Conservation (phyloP, 2,329 filamentous ascomycete genomes). For the Myotisia sp. region DNA sequence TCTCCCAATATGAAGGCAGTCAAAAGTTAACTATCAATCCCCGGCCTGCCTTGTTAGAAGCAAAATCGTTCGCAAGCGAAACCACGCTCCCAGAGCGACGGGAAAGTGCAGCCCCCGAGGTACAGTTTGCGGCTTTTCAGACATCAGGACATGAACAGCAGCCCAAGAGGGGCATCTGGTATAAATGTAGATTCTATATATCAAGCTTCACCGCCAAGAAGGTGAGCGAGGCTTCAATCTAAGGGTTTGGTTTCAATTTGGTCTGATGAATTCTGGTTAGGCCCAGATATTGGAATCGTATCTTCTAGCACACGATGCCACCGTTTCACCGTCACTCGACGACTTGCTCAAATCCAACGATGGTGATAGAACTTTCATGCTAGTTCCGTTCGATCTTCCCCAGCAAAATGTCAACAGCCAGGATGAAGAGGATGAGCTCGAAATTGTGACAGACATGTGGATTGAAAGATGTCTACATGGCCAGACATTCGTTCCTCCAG, state of each 20-base stretch:
- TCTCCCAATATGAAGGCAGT: slow-evolving; percentile 11
- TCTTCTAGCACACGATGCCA: slow-evolving; percentile 29
- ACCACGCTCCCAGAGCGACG: slow-evolving; percentile 19
- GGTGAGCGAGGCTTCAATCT: slow-evolving; percentile 26
- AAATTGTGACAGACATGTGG: slow-evolving; percentile 75
- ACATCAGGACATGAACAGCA: slow-evolving; percentile 16
- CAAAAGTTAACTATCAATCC: slow-evolving; percentile 10
- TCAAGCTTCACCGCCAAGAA: slow-evolving; percentile 44
- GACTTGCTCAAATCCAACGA: slow-evolving; percentile 20
- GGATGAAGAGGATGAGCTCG: slow-evolving; percentile 30
- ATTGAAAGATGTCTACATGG: slow-evolving; percentile 75
- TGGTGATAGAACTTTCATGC: slow-evolving; percentile 23
- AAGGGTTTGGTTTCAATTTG: background rate
- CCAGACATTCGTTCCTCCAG: slow-evolving; percentile 56
- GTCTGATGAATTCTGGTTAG: slow-evolving; percentile 14
- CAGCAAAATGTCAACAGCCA: slow-evolving; percentile 23
- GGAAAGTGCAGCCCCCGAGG: slow-evolving; percentile 11
- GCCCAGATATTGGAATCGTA: slow-evolving; percentile 26
- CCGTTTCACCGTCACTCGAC: slow-evolving; percentile 23
- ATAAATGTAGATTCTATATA: slow-evolving; percentile 43
- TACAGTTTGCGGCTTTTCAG: slow-evolving; percentile 11
- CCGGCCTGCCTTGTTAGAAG: slow-evolving; percentile 19
- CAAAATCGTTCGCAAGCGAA: slow-evolving; percentile 27
- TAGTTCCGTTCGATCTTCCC: slow-evolving; percentile 27
- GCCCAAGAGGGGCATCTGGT: slow-evolving; percentile 37